Evolutionary conservation across 305 asterid species (phyloP), one percentile per base, ranked within the genome.

Genomic region (Fraxinus baroniana): DNA sequence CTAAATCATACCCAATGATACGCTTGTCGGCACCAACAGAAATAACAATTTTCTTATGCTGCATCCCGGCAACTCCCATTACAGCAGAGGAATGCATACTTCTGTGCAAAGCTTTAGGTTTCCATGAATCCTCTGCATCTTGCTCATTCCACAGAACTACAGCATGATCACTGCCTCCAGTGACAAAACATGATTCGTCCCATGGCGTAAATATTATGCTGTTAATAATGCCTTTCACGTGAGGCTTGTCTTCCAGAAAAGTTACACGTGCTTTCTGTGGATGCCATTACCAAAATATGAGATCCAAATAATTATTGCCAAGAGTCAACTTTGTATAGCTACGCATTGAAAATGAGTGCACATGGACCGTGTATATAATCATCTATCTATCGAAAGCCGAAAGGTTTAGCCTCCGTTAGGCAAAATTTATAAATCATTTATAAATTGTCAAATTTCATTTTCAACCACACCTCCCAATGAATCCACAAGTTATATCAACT

Each of bases 121-220:
- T 93, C 98, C 98, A 96, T 57, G 85, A 84, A 86, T 88, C 86
- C 73, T 91, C 94, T 66, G 86, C 90, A 26, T 87, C 91, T 84
- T 88, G 90, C 81, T 92, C 92, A 1, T 88, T 86, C 99, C 99
- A 96, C 68, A 92, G 90, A 85, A 93, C 44, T 35, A 94, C 98
- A 33, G 93, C 97, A 80, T 96, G 99, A 88, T 96, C 99, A 81
- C 95, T 90, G 78, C 99, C 99, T 76, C 96, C 97, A 37, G 98
- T 96, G 33, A 90, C 94, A 74, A 94, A 94, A 75, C 89, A 86
- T 80, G 75, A 86, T 35, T 93, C 93, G 1, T 91, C 96, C 99
- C 99, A 96, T 1, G 97, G 98, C 97, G 90, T 90, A 91, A 96
- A 96, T 81, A 41, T 72, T 80, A 96, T 93, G 92, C 88, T 90